Base-by-base conservation (phyloP, 2,329 filamentous ascomycete genomes). In the Epichloe amarillans region DNA sequence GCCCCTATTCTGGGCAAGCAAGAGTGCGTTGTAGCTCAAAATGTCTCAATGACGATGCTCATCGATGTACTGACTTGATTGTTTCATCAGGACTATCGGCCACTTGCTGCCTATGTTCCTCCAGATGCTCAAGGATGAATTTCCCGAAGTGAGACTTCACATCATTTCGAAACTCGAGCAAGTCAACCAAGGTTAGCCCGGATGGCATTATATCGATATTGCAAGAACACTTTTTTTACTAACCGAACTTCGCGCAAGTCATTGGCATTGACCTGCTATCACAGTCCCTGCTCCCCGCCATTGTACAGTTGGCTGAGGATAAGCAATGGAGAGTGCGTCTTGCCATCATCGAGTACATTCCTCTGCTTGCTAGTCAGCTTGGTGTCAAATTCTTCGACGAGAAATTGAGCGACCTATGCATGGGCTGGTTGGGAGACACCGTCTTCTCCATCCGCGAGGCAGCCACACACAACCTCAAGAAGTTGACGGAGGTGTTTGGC, bases 121-220 rank as follows among this genome's bases (percentile, higher is more conserved):
- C 50, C 88, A 95, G 68, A 98, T 98, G 93, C 83, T 98, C 61
- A 98, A 97, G 77, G 93, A 98, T 62, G 93, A 98, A 65, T 97
- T 96, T 69, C 93, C 93, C 21, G 93, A 98, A 66, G 93, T 98
- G 48, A 86, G 93, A 55, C 82, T 98, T 53, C 95, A 98, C 72
- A 98, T 98, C 67, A 98, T 98, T 64, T 97, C 93, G n/a, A 98
- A 98, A 72, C 82, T 98, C 50, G 94, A 98, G 72, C 80, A 94
- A 56, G 93, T 98, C 57, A 98, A 98, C 72, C 88, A 96, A 71
- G 87, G 87, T 49, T 10, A 43, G 40, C 11, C 8, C 89, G 73
- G 56, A 72, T 64, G 42, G 12, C 23, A 10, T 39, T 11, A n/a
- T 41, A 41, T 19, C 37, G 21, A 42, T 4, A 6, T 15, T n/a